Base-by-base conservation (phyloP, 192 early-diverging fungal species). In the Powellomyces hirtus region DNA sequence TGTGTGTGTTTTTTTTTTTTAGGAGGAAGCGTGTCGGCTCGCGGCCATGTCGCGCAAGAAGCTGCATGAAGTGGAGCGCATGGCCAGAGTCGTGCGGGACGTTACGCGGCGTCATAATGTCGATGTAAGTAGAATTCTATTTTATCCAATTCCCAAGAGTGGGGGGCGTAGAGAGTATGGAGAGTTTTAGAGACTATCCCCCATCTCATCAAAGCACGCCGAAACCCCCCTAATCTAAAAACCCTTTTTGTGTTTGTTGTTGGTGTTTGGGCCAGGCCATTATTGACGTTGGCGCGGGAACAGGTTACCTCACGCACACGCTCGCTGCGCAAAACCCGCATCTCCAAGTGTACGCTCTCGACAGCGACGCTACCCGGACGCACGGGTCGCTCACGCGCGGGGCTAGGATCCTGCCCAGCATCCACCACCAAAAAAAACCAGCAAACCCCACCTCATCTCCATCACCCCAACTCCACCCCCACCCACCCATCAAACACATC, bases 41-140 rank as follows among this genome's bases (percentile, higher is more conserved):
- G 65, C 65, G 5, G 65, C 65, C 26, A 57, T 67, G 51, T 57
- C 65, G 29, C 10, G 6, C 16, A 67, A 67, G 34, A 67, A 67
- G 53, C 53, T 67, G 0, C 65, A 67, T 38, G 65, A 67, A 57
- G 52, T 67, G 6, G 65, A 67, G 27, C 65, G 65, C 6, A 34
- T 67, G 13, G 37, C 65, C 18, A 26, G 65, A 10, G 65, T 67
- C 5, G 46, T 67, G 5, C 29, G 16, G 8, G 27, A n/a, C 22
- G 22, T 67, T 10, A 53, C 52, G 6, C 34, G 26, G 10, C n/a
- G 40, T 10, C 53, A 55, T 10, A n/a, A 55, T 37, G 52, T 29
- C 40, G 52, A 67, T 55, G 53, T 64, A 64, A n/a, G n/a, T n/a
- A n/a, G n/a, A n/a, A n/a, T n/a, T n/a, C n/a, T n/a, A n/a, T n/a